Percentiles rank a stretch among this genome's conserved stretches.
Conservation (phyloP, 805 yeast genomes). For the Candida ovalis region DNA sequence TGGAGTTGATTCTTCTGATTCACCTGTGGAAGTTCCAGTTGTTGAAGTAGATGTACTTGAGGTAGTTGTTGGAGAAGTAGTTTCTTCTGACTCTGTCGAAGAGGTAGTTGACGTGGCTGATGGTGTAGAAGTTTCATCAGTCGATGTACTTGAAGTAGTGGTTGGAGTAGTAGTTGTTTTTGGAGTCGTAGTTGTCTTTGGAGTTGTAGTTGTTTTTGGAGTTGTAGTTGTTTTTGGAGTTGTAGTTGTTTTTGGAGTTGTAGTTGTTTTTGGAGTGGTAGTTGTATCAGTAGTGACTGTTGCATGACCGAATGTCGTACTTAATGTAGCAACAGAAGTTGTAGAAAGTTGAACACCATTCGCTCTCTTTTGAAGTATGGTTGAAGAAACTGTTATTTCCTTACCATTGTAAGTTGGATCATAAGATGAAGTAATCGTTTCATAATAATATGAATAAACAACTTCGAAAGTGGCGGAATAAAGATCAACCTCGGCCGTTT, state of each 20-base stretch:
- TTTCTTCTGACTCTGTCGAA: no score
- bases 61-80: slow-evolving; percentile 1
- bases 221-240: background rate
- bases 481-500: background rate
- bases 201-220: background rate
- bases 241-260: background rate
- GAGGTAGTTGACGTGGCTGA: slow-evolving; percentile 3
- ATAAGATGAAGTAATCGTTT: background rate
- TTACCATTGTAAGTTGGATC: background rate
- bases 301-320: background rate
- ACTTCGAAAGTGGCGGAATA: background rate
- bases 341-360: background rate
- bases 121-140: slow-evolving; percentile 1
- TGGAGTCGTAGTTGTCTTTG: slow-evolving; percentile 1
- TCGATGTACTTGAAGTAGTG: background rate
- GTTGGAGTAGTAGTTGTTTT: background rate
- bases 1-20: background rate
- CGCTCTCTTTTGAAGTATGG: background rate
- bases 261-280: background rate
- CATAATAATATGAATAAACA: background rate
- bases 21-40: no score
- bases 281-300: background rate
- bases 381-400: background rate
- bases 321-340: slow-evolving; percentile 2
- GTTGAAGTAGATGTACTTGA: no score